Evolutionary conservation across 2,329 filamentous ascomycete genomes (phyloP), one percentile per base, ranked within the genome.

Genomic region (Colletotrichum salicis): DNA sequence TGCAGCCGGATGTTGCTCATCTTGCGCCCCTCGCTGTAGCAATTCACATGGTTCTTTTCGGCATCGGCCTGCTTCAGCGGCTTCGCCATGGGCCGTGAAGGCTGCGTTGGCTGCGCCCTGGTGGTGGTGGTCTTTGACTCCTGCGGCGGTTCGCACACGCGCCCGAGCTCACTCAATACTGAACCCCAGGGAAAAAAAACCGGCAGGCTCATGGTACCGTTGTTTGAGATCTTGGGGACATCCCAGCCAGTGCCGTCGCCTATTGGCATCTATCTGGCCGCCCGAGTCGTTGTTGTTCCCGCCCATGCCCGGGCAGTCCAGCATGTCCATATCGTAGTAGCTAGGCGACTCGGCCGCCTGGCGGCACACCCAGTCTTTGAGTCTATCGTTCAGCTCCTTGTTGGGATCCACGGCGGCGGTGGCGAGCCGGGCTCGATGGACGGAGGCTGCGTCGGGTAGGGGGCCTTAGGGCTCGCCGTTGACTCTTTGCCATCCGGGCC

Each of bases 381-480:
- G 15, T 2, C 27, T 5, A 33, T 56, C 27, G 29, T n/a, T 11
- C 29, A 56, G 27, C 54, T 33, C 29, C 2, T 56, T n/a, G 63
- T 68, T 19, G 8, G 73, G 73, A 24, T 13, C 15, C 27, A 65
- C 54, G 10, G 15, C 48, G 8, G 74, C 15, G 73, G 48, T 3
- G 72, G 29, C 5, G 73, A 59, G 55, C 62, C 69, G 12, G 73
- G 71, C 6, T 73, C 75, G 55, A 76, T 73, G 48, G 62, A 68
- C 13, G 24, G 11, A 3, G 74, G 76, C 19, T 75, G 74, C 24
- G 65, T 70, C 4, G 77, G 76, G 55, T 76, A 78, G 3, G 71
- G 35, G 8, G 22, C 58, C 4, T 64, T 65, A 1, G 74, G 63
- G 4, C 52, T 24, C 13, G 76, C 75, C 55, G 64, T 74, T 11